Evolutionary conservation across 768 basidiomycete species (phyloP), one percentile per base, ranked within the genome.

Genomic region (Dacryopinax spathularia): DNA sequence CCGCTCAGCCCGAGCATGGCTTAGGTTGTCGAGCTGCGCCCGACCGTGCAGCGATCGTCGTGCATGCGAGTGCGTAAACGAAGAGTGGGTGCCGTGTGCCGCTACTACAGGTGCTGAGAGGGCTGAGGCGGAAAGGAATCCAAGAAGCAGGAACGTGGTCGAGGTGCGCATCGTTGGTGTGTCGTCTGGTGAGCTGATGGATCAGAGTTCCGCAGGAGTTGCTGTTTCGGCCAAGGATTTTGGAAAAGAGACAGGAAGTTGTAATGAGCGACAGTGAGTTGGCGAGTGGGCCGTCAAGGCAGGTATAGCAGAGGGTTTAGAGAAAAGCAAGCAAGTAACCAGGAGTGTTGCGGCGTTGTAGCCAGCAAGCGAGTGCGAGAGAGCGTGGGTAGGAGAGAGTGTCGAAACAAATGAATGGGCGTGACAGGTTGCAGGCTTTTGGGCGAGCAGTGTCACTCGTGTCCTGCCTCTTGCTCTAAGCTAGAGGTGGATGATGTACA

Each of bases 41-140:
- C 25, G 3, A 10, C 25, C 29, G 5, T 56, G 48, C 37, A 73
- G 4, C 22, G 76, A 75, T 15, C 73, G 72, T 41, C 76, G 67
- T 36, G 74, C 74, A 66, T 77, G 72, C 63, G 77, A 72, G 69
- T 56, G 72, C 67, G 67, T 43, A 7, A 71, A 62, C n/a, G 79
- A 77, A 0, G 79, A 76, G 66, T 79, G 81, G 48, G 74, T 69
- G 0, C 78, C 78, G 22, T 70, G 69, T 62, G 72, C 73, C 34
- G 69, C 64, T 43, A 66, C 62, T 37, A 10, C 36, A 37, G 12
- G 36, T 25, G 18, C 33, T 22, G 41, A 29, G 25, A 15, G 59
- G 22, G n/a, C n/a, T n/a, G n/a, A n/a, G n/a, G 29, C 10, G 22
- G 18, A 18, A 5, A 36, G 39, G 18, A 60, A 13, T 31, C 35